phyloP scores from a whole-genome alignment of 2,329 filamentous ascomycete species.

The Ophiocordyceps camponoti-floridani region DNA sequence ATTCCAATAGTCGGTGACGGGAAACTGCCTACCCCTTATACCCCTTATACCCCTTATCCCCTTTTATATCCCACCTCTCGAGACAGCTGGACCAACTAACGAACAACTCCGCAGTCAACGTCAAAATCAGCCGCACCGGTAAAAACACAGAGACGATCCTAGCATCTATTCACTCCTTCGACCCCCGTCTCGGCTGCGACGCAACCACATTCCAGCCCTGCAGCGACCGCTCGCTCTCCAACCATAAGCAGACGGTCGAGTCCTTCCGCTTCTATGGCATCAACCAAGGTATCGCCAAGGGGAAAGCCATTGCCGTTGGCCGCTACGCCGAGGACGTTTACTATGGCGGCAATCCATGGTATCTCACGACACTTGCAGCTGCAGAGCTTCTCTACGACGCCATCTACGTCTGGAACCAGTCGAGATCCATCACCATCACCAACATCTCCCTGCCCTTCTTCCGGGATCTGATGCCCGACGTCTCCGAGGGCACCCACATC shows the following conservation, averaged over 20 bases:
- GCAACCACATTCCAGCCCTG: constrained; percentile 63
- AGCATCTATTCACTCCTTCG: constrained; percentile 49
- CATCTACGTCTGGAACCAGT: constrained; percentile 48
- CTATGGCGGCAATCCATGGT: constrained; percentile 69
- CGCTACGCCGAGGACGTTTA: constrained; percentile 59
- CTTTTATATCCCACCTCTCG: background rate
- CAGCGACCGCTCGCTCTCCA: constrained; percentile 49
- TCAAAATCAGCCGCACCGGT: constrained; percentile 41
- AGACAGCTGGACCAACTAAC: background rate
- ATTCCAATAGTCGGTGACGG: constrained; percentile 40
- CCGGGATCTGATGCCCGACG: constrained; percentile 39
- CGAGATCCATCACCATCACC: constrained; percentile 46
- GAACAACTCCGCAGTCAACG: constrained; percentile 23
- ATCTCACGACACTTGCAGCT: constrained; percentile 56
- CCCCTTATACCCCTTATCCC: background rate
- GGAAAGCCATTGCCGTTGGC: constrained; percentile 43
- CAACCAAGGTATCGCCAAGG: constrained; percentile 45
- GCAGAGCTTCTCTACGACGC: constrained; percentile 70
- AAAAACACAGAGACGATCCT: constrained; percentile 58
- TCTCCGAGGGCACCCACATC: constrained; percentile 43
- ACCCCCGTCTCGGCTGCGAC: constrained; percentile 47
- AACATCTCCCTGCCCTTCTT: constrained; percentile 54
- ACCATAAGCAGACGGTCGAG: constrained; percentile 59
- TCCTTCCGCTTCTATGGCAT: constrained; percentile 59
- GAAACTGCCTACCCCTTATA: too few species aligned